phyloP scores from a whole-genome alignment of 108 stramenopile genomes.

The Schizochytrium sp. region DNA sequence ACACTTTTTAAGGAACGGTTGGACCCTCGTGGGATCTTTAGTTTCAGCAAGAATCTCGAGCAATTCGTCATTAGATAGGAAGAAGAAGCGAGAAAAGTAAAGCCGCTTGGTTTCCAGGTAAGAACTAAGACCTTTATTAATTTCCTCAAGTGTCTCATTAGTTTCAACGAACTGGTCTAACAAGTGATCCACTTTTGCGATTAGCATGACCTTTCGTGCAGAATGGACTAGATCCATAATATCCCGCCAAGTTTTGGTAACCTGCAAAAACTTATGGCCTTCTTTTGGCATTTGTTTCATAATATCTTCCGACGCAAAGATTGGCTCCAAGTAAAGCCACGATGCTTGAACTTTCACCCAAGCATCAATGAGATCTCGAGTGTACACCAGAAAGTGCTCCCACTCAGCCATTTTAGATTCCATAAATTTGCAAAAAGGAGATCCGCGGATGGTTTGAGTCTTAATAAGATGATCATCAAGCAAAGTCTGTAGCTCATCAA shows the following conservation, averaged over 20 bases:
- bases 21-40: conserved; percentile 80
- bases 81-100: conserved; percentile 81
- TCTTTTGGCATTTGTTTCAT: conserved; percentile 79
- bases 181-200: conserved; percentile 72
- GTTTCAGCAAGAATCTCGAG: conserved; percentile 81
- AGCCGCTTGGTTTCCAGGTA: conserved; percentile 82
- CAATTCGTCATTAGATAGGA: conserved; percentile 79
- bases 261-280: conserved; percentile 75
- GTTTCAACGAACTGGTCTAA: conserved; percentile 70
- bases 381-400: conserved; percentile 73
- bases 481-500: conserved; percentile 77
- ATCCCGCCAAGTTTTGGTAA: conserved; percentile 77
- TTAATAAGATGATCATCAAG: conserved; percentile 79
- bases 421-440: conserved; percentile 74
- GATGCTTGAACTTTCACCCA: conserved; percentile 76
- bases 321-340: conserved; percentile 80
- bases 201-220: conserved; percentile 61
- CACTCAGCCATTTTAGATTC: conserved; percentile 69
- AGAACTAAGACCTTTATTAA: conserved; percentile 77
- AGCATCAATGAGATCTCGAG: conserved; percentile 74
- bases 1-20: conserved; percentile 80
- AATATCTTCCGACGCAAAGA: conserved; percentile 80
- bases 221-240: conserved; percentile 61
- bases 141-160: conserved; percentile 73
- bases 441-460: conserved; percentile 80